Conservation (phyloP, 257 asterid species). For the Solanum rostratum region DNA sequence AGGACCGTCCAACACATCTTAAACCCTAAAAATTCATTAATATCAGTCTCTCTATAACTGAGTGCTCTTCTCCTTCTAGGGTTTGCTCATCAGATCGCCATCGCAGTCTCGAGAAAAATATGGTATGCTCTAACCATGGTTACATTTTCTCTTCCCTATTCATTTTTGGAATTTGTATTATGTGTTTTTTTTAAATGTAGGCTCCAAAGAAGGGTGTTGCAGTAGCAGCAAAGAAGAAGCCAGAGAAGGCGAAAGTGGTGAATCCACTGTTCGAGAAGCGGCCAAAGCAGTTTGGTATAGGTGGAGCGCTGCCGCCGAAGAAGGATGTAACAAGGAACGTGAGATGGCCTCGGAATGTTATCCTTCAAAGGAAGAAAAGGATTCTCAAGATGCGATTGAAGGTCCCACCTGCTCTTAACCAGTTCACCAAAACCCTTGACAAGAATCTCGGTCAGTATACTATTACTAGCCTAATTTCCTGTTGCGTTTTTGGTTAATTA, state of each 20-base stretch:
- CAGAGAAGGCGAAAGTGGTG: conserved; percentile 19
- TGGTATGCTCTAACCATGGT: background rate
- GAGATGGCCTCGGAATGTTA: conserved; percentile 26
- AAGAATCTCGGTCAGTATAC: conserved; percentile 25
- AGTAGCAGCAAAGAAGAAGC: conserved; percentile 11
- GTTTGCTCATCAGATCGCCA: background rate
- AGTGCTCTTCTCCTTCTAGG: background rate
- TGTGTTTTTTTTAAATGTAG: background rate
- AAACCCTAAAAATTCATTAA: background rate
- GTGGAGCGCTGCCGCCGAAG: conserved; percentile 33
- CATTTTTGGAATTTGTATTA: background rate
- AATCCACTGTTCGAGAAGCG: conserved; percentile 34
- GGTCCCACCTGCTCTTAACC: conserved; percentile 41
- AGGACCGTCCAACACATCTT: background rate
- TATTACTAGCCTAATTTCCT: background rate
- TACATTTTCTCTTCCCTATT: background rate
- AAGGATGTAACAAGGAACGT: conserved; percentile 24
- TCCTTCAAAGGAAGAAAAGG: conserved; percentile 30
- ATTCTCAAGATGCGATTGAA: conserved; percentile 31
- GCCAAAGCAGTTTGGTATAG: conserved; percentile 34
- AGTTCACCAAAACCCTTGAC: conserved; percentile 35
- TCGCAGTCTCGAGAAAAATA: background rate
- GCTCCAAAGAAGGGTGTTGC: conserved; percentile 17
- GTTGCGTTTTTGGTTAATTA: background rate
- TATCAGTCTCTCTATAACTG: background rate